Base-by-base conservation (phyloP, 768 basidiomycete genomes). In the Pulveroboletus frians region DNA sequence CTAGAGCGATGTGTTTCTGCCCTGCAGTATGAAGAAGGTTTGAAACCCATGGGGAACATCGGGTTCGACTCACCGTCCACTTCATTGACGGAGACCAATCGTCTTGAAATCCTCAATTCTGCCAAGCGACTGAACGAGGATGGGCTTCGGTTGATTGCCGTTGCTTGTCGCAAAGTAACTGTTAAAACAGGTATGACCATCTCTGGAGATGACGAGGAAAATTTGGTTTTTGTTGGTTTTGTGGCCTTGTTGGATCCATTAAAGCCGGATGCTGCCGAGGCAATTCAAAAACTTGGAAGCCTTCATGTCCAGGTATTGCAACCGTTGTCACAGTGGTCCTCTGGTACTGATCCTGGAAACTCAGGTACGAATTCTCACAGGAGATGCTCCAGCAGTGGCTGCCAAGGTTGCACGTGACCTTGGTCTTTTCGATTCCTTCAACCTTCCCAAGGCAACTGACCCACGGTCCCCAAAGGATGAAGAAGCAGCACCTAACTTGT, bases 351-450 rank as follows among this genome's bases (percentile, higher is more conserved):
- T 21, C n/a, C 26, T 41, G 15, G 38, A 36, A 11, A 37, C 9
- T 1, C n/a, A 65, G 67, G 63, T 65, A 10, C 67, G 66, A 40
- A 71, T 69, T 51, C 68, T 69, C 31, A 69, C 68, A 2, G 69
- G 68, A 30, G 68, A 69, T 40, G 59, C 49, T 21, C 63, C 69
- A 17, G 63, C 68, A 3, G 66, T 71, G 4, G 68, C 68, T 34
- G 67, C 67, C 44, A 71, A 69, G 51, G 70, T 70, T 32, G 70
- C 68, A 10, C 70, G 67, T 32, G 68, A 70, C 37, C 62, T 69
- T 37, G 69, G 69, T 10, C 57, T 69, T 43, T 61, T 71, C 42
- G 48, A 51, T 29, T 17, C 55, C 26, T 4, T 54, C 45, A 65
- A 65, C 37, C 45, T 57, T 23, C 45, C 53, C 9, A 45, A 52